Percentiles rank a stretch among this genome's conserved stretches.
These are phyloP conservation scores for Phytophthora pini DNA, from an alignment of 352 stramenopile genomes.

Conservation along the genomic window DNA sequence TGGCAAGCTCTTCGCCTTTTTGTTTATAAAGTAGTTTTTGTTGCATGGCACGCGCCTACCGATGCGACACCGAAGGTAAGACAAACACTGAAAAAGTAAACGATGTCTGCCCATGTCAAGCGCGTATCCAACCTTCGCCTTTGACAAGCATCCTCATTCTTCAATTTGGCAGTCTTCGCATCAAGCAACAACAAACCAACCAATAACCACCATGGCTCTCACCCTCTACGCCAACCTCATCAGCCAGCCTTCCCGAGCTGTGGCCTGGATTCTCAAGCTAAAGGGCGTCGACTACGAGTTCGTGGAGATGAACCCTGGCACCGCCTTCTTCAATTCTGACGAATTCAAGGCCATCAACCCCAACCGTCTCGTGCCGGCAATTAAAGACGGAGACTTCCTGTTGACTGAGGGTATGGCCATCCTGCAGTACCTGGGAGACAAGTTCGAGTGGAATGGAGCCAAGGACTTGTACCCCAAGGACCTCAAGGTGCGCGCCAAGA, in stretches of 20 bases:
- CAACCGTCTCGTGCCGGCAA: slow-evolving; percentile 51
- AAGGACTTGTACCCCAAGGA: slow-evolving; percentile 59
- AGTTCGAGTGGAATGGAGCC: slow-evolving; percentile 51
- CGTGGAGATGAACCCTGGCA: slow-evolving; percentile 40
- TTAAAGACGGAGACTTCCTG: slow-evolving; percentile 65
- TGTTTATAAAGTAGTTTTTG: no score
- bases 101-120: slow-evolving; percentile 6
- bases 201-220: slow-evolving; percentile 33
- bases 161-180: slow-evolving; percentile 5
- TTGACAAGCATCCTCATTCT: slow-evolving; percentile 9
- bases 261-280: slow-evolving; percentile 54
- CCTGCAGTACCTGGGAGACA: slow-evolving; percentile 61
- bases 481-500: slow-evolving; percentile 53
- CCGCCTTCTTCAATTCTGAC: slow-evolving; percentile 43
- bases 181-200: neutral
- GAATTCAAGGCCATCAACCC: slow-evolving; percentile 66
- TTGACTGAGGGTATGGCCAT: slow-evolving; percentile 68
- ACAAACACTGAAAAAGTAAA: neutral
- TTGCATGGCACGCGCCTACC: neutral
- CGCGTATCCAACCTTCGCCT: neutral
- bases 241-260: slow-evolving; percentile 55
- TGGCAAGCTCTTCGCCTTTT: neutral
- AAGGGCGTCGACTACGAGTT: slow-evolving; percentile 51
- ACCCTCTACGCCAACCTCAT: slow-evolving; percentile 69
- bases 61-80: neutral